Evolutionary conservation across 345 rosid species (phyloP), one percentile per base, ranked within the genome.

Genomic region (Hypericum androsaemum): DNA sequence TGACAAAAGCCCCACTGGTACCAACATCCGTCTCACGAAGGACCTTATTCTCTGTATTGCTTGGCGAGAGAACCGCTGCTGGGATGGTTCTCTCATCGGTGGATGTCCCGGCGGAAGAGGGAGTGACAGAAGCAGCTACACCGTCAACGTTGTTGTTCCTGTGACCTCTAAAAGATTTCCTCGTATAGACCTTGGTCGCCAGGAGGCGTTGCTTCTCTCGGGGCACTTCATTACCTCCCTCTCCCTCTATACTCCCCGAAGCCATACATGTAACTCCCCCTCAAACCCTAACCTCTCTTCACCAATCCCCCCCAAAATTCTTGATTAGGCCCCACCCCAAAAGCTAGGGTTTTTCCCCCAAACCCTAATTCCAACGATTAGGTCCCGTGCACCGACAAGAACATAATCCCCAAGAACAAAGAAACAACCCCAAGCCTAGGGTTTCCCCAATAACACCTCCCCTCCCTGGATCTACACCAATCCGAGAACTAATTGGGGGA

Each of bases 241-340:
- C 89, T 63, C 77, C 86, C 43, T 66, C 83, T 62, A 71, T 69
- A 66, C 83, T 74, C 83, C 74, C 95, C 59, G 96, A 92, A 75
- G 95, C 98, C 98, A 88, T 92, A 71, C 96, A 84, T 74, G 74
- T 68, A 82, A 60, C 68, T 58, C 66, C 47, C 82, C 72, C 83
- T 83, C 58, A 59, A 7, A 14, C 40, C 38, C 37, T 45, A 0
- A 13, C 16, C 14, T 7, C 48, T 12, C 41, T n/a, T 1, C 4
- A 1, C 32, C 1, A 4, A 4, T 1, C 1, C 4, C 32, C 32
- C 32, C 16, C 38, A 11, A 52, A 39, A 6, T 13, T 22, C 12
- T 39, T 38, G 12, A 17, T 35, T 6, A 8, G 28, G 32, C 32
- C 4, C 32, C 32, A 22, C 32, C 47, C 36, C 17, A 43, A 7